Evolutionary conservation across 495 filamentous ascomycete species (phyloP), one percentile per base, ranked within the genome.

Genomic region (Niebla homalea): DNA sequence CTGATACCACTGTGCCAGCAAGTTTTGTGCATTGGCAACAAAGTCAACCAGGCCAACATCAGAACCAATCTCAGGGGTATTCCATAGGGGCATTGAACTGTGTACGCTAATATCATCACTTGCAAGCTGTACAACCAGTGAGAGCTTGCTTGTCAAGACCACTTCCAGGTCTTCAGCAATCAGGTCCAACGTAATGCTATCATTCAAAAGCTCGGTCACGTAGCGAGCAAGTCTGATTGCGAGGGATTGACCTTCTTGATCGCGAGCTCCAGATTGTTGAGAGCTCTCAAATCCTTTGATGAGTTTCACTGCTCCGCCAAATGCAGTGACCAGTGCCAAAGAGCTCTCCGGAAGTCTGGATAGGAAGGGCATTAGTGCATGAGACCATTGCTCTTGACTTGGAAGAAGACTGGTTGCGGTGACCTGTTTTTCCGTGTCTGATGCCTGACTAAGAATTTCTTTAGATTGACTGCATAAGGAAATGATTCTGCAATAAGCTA

Each of bases 201-300:
- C 41, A 19, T 44, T 18, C 11, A 52, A 43, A 18, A 57, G 8
- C 15, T 56, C 19, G n/a, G 41, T 54, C 1, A 49, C 74, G 63
- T 85, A 94, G 39, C 77, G 63, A 16, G 81, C 76, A 67, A 93
- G 80, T 44, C 92, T 72, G 26, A 89, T 76, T 16, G 85, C 78
- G 47, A 76, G 68, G 1, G 87, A 88, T 19, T 77, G 78, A 1
- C 84, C 85, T 45, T 71, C 70, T 2, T 68, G 65, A 65, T 96
- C 89, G 37, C 80, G 67, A 21, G 70, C 57, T 19, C 74, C 53
- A 22, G 14, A 20, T 23, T 41, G 59, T 43, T 37, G 45, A n/a
- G 36, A 21, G 18, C n/a, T 48, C 10, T 10, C 10, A 16, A 36
- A 22, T n/a, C 32, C 54, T 19, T 69, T 61, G 0, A 83, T 70